Percentiles rank a stretch among this genome's conserved stretches.
These are phyloP conservation scores for Podaxis sp. DNA, from an alignment of 768 basidiomycete genomes.

Conservation along the genomic window DNA sequence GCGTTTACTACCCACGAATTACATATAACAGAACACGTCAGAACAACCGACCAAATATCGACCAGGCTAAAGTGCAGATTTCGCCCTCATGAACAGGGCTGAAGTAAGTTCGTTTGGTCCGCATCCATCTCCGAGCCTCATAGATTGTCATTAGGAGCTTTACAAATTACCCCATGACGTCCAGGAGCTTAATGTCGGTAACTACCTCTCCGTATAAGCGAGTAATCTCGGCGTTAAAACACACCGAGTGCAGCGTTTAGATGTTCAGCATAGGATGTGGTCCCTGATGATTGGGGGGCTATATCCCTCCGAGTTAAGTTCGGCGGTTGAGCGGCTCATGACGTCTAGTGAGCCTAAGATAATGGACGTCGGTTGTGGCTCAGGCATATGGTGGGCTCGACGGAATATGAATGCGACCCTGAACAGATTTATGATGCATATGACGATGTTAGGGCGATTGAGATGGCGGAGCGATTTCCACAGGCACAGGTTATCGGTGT, in stretches of 20 bases:
- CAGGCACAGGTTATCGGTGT: slow-evolving; percentile 23
- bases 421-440: background rate
- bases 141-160: background rate
- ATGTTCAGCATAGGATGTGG: slow-evolving; percentile 26
- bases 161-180: slow-evolving; percentile 4
- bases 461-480: slow-evolving; percentile 25
- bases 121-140: background rate
- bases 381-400: slow-evolving; percentile 25
- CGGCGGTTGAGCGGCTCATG: slow-evolving; percentile 17
- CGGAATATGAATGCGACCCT: background rate
- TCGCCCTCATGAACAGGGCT: background rate
- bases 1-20: background rate
- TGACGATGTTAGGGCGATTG: slow-evolving; percentile 20
- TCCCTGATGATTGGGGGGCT: slow-evolving; percentile 23
- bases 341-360: slow-evolving; percentile 15
- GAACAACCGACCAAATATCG: background rate
- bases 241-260: slow-evolving; percentile 19
- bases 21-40: background rate
- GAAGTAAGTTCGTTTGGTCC: background rate
- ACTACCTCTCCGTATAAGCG: background rate
- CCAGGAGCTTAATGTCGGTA: slow-evolving; percentile 11
- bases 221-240: background rate
- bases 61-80: background rate
- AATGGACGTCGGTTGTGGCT: slow-evolving; percentile 28
- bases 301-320: slow-evolving; percentile 18